These are phyloP conservation scores for Decorospora gaudefroyi DNA, from an alignment of 2,329 filamentous ascomycete genomes.

Conservation along the genomic window DNA sequence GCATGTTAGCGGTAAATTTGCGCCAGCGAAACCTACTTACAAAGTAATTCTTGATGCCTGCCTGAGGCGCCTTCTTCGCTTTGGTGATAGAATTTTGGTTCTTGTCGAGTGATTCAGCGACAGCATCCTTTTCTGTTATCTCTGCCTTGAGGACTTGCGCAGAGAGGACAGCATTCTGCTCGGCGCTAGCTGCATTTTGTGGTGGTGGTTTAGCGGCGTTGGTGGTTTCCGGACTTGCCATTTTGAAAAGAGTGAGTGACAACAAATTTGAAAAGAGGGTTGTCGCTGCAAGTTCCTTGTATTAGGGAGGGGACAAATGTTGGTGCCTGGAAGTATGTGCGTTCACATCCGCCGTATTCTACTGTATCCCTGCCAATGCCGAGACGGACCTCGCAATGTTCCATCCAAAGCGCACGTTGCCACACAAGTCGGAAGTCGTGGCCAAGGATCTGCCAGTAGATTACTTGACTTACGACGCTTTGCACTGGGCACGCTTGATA, in stretches of 20 bases:
- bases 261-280: neutral
- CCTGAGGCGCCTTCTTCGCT: conserved; percentile 26
- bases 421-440: neutral
- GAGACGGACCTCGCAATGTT: neutral
- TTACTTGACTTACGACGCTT: neutral
- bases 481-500: neutral
- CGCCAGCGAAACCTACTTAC: conserved; percentile 22
- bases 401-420: neutral
- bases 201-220: conserved; percentile 3
- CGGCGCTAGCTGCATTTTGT: conserved; percentile 6
- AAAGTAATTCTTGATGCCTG: conserved; percentile 40
- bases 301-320: conserved; percentile 6
- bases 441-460: neutral
- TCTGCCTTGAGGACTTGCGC: conserved; percentile 5
- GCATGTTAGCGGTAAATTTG: conserved; percentile 5
- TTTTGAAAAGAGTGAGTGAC: neutral
- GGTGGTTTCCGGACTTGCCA: conserved; percentile 1
- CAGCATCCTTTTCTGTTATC: neutral
- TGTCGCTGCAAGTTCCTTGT: neutral
- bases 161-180: conserved; percentile 5
- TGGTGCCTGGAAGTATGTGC: conserved; percentile 13
- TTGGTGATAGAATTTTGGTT: conserved; percentile 4
- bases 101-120: conserved; percentile 11
- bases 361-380: neutral
- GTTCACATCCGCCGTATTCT: conserved; percentile 1